These are phyloP conservation scores for Apiospora koreana DNA, from an alignment of 2,329 filamentous ascomycete species.

Conservation along the genomic window DNA sequence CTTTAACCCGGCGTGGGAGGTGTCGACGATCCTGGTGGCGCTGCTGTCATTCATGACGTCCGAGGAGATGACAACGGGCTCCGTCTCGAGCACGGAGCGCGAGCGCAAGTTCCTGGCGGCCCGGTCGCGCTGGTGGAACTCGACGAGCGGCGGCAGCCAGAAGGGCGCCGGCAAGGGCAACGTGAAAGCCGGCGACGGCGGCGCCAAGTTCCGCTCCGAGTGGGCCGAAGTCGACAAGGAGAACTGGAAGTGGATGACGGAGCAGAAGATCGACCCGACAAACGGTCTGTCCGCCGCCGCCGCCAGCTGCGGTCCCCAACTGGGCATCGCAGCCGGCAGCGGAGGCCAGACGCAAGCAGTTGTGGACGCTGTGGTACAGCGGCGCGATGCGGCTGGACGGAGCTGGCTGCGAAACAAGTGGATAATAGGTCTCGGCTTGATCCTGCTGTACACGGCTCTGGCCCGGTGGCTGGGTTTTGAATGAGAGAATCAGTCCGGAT, in stretches of 20 bases:
- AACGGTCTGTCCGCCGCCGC: slow-evolving; percentile 68
- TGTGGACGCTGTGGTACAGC: slow-evolving; percentile 76
- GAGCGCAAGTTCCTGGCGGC: slow-evolving; percentile 79
- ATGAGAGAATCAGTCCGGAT: background rate
- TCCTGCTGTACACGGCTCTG: slow-evolving; percentile 83
- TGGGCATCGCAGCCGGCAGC: slow-evolving; percentile 63
- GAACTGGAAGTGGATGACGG: slow-evolving; percentile 91
- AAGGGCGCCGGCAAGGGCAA: slow-evolving; percentile 68
- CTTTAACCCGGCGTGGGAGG: slow-evolving; percentile 98
- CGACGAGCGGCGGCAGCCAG: slow-evolving; percentile 81
- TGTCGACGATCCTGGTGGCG: slow-evolving; percentile 93
- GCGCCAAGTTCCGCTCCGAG: slow-evolving; percentile 83
- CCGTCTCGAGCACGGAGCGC: slow-evolving; percentile 71
- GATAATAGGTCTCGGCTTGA: slow-evolving; percentile 60
- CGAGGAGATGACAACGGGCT: slow-evolving; percentile 97
- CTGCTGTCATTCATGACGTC: slow-evolving; percentile 97
- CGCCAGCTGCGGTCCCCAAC: slow-evolving; percentile 49
- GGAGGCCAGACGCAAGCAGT: slow-evolving; percentile 67
- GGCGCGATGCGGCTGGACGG: slow-evolving; percentile 72
- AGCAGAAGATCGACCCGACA: slow-evolving; percentile 73
- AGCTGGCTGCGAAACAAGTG: slow-evolving; percentile 83
- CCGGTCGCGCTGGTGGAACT: slow-evolving; percentile 93
- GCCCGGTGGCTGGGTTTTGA: slow-evolving; percentile 66
- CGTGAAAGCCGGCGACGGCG: slow-evolving; percentile 89
- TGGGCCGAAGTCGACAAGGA: slow-evolving; percentile 88